Base-by-base conservation (phyloP, 1,284 basidiomycete genomes). In the Puccinia horiana region DNA sequence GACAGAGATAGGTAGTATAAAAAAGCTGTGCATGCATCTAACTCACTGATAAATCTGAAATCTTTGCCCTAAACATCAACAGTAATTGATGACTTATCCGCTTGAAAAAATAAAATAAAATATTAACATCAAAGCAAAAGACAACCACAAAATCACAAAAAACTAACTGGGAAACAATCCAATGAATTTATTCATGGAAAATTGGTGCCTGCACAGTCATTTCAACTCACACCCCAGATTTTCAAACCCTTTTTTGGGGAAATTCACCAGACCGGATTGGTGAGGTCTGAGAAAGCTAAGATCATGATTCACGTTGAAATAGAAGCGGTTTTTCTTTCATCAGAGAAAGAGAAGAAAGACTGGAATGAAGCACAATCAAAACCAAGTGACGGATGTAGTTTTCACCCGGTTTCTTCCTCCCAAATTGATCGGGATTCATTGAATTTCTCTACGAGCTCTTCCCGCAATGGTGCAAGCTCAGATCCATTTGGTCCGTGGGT, bases 401-500 rank as follows among this genome's bases (percentile, higher is more conserved):
- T n/a, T n/a, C n/a, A n/a, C n/a, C n/a, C n/a, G n/a, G n/a, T 65
- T 42, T 65, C 35, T 32, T 65, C 20, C 9, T 72, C 69, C 42
- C 32, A 26, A 20, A n/a, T 49, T 49, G 26, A n/a, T 44, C 29
- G n/a, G 11, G 44, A 72, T 26, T 72, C 44, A 49, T 75, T 75
- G 73, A 75, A 75, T 61, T 61, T 23, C 12, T 58, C 54, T 1
- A 75, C 54, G 6, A 75, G 52, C 37, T 77, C 76, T 40, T 80
- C 78, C 40, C 78, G 78, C 35, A 80, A 65, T n/a, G 78, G 78
- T 23, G 69, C 69, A 35, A 80, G 65, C 40, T 72, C 78, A 44
- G 67, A 72, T 23, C 78, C 78, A 73, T 80, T 70, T 18, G 78
- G 78, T 8, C 78, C 78, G 37, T 73, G 69, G 29, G 69, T 47